A percentile compares a stretch with the other conserved stretches of the same genome.
Conservation (phyloP, 306 rosid species). For the Prosopis cineraria region DNA sequence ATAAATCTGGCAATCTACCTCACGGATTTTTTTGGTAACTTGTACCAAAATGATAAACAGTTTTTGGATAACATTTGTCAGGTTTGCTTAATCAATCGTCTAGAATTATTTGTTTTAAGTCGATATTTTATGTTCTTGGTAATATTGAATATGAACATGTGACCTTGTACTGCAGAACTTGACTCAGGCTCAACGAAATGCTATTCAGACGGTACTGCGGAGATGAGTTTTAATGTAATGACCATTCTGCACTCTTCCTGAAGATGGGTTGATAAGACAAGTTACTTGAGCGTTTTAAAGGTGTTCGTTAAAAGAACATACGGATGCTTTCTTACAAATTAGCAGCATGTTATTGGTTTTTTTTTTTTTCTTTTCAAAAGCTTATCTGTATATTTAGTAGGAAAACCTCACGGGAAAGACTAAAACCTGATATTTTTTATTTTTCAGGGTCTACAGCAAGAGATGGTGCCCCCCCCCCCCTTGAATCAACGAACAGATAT, state of each 20-base stretch:
- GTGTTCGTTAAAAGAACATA: neutral
- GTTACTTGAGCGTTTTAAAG: neutral
- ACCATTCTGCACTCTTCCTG: neutral
- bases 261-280: conserved; percentile 1
- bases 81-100: conserved; percentile 45
- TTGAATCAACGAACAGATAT: neutral
- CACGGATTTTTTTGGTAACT: conserved; percentile 64
- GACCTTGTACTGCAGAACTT: conserved; percentile 60
- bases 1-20: conserved; percentile 74
- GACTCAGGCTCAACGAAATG: conserved; percentile 65
- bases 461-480: neutral
- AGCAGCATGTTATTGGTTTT: neutral
- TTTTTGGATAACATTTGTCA: conserved; percentile 63
- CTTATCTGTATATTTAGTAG: neutral
- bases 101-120: neutral
- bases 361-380: neutral
- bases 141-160: conserved; percentile 23
- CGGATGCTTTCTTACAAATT: neutral
- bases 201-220: conserved; percentile 58
- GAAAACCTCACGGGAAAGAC: neutral
- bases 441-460: neutral
- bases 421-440: neutral
- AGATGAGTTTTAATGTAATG: conserved; percentile 34
- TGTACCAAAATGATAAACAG: conserved; percentile 62
- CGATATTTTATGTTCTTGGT: neutral